Conservation (phyloP, 176 grass and related monocot species). For the Phoenix dactylifera region DNA sequence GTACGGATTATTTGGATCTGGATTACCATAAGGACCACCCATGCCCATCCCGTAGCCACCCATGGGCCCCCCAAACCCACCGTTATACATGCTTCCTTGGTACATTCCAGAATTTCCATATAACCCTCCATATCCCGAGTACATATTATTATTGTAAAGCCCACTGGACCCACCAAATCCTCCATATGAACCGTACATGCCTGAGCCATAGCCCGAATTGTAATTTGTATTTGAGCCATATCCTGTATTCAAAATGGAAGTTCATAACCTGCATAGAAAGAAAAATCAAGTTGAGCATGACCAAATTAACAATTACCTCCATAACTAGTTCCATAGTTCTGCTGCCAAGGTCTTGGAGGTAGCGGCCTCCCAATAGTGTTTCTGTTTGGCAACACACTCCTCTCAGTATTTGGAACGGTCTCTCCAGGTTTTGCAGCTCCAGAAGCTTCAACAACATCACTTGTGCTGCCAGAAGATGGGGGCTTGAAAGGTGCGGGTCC, state of each 20-base stretch:
- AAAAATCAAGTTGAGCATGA: no score
- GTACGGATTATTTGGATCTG: constrained; percentile 57
- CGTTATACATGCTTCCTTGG: constrained; percentile 52
- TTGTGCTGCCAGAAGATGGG: constrained; percentile 72
- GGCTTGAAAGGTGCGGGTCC: constrained; percentile 63
- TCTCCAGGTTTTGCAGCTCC: constrained; percentile 84
- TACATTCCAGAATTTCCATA: constrained; percentile 62
- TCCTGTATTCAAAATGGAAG: constrained; percentile 31
- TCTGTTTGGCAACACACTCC: constrained; percentile 22
- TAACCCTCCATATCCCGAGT: constrained; percentile 40
- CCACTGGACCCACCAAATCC: constrained; percentile 35
- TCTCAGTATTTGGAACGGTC: constrained; percentile 32
- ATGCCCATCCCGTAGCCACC: constrained; percentile 53
- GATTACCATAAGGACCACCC: constrained; percentile 65
- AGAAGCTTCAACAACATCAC: constrained; percentile 77
- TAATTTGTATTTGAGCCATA: constrained; percentile 69
- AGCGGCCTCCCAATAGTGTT: constrained; percentile 38
- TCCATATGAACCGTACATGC: constrained; percentile 33
- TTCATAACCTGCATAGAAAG: neutral
- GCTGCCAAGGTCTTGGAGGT: constrained; percentile 64
- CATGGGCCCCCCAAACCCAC: constrained; percentile 44
- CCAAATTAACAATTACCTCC: constrained; percentile 36
- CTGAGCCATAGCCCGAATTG: constrained; percentile 32
- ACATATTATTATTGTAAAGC: constrained; percentile 58
- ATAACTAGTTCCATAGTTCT: constrained; percentile 65